These are phyloP conservation scores for Podospora appendiculata DNA, from an alignment of 495 filamentous ascomycete species.

Conservation along the genomic window DNA sequence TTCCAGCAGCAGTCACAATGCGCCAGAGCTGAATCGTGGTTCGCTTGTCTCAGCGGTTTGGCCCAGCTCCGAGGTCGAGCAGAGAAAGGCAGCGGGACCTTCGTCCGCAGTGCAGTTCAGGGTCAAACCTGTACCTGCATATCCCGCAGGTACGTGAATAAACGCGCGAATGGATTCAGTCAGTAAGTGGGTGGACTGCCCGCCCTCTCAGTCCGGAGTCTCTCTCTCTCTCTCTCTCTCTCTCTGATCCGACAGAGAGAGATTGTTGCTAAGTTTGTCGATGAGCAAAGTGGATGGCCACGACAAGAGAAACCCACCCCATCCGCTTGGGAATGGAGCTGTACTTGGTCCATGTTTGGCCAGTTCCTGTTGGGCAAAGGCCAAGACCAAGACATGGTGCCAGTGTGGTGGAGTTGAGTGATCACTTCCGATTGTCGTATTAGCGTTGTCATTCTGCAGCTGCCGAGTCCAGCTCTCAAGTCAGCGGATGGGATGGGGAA, in stretches of 20 bases:
- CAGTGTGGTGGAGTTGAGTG: constrained; percentile 1
- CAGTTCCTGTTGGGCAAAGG: background rate
- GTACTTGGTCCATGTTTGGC: background rate
- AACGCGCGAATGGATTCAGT: too few relatives aligned
- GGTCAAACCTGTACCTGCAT: background rate
- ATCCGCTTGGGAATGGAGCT: background rate
- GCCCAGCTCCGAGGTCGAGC: constrained; percentile 5
- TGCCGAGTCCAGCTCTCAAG: too few relatives aligned
- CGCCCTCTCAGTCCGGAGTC: background rate
- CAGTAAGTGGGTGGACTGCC: background rate
- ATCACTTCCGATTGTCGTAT: constrained; percentile 4
- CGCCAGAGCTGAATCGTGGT: constrained; percentile 9
- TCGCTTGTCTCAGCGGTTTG: constrained; percentile 15
- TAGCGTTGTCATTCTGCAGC: background rate
- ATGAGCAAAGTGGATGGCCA: too few relatives aligned
- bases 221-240: background rate
- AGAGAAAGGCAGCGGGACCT: background rate
- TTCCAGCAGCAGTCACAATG: background rate
- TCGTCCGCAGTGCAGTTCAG: background rate
- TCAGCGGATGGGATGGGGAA: background rate
- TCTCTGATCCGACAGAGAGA: background rate
- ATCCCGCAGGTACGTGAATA: too few relatives aligned
- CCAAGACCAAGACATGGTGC: background rate
- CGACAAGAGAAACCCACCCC: background rate
- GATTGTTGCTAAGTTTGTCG: background rate